Evolutionary conservation across 192 early-diverging fungal genomes (phyloP), one percentile per base, ranked within the genome.

Genomic region (Linnemannia hyalina): DNA sequence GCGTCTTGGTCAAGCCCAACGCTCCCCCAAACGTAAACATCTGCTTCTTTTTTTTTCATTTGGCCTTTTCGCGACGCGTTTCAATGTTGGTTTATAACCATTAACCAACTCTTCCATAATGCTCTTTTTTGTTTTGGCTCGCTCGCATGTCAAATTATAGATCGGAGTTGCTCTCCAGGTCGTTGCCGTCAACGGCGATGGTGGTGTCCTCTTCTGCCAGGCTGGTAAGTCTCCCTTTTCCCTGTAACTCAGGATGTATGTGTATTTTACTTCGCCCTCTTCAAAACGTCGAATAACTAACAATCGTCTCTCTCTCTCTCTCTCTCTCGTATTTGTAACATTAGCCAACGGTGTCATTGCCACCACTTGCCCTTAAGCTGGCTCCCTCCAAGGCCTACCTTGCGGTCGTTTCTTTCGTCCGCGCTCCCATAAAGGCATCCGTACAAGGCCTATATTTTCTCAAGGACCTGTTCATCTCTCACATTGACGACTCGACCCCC

Each of bases 1-100:
- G 81, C 46, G 47, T 82, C 38, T 44, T 73, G 57, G 81, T 77
- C 40, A 77, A 77, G 81, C 41, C 65, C 71, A 42, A n/a, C 47
- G 81, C 81, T 18, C 81, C 81, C 29, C 47, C 68, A n/a, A 46
- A 60, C 49, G 80, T 81, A 81, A 80, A 60, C 7, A 1, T 40
- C 38, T 40, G 38, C 38, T 68, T 32, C 20, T 22, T 16, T 38
- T 32, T 38, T 44, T 44, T 38, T 38, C 22, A 29, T 38, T 18
- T 16, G n/a, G 11, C 13, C 9, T 15, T 55, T 36, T 9, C 13
- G 54, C 6, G 38, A 49, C 32, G 13, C 29, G 15, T 8, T 42
- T 70, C 16, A 20, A 23, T 41, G 13, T 38, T 40, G 44, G 20
- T 9, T 42, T 38, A 8, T 11, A 20, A 20, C 41, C 9, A 41